Conservation (phyloP, 768 basidiomycete genomes). For the Kockovaella imperatae region DNA sequence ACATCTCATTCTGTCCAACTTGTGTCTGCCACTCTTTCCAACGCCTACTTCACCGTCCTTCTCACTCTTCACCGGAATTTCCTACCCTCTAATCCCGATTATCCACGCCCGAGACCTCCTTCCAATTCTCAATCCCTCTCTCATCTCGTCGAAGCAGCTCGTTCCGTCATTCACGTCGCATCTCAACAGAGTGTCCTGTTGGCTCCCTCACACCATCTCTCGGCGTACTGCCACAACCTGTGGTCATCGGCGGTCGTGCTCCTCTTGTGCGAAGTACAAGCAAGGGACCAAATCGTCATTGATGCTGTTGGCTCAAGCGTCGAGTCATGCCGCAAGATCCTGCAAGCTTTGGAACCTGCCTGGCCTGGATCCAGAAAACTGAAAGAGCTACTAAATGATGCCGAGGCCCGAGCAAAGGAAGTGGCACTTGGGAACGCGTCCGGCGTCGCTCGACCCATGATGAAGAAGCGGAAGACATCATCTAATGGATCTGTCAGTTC, state of each 20-base stretch:
- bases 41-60: constrained; percentile 34
- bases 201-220: constrained; percentile 35
- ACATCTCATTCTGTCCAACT: constrained; percentile 25
- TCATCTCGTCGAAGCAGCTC: constrained; percentile 35
- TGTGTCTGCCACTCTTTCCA: constrained; percentile 29
- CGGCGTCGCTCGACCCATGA: neutral
- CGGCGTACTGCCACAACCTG: constrained; percentile 34
- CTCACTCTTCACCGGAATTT: constrained; percentile 39
- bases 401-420: constrained; percentile 27
- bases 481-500: too few relatives aligned
- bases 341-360: constrained; percentile 34
- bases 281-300: constrained; percentile 33
- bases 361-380: constrained; percentile 38
- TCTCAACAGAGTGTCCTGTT: constrained; percentile 30
- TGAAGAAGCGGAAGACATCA: constrained; percentile 12
- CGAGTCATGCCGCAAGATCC: constrained; percentile 19
- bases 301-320: constrained; percentile 35
- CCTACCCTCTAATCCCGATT: constrained; percentile 31
- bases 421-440: constrained; percentile 2
- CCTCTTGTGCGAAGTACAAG: constrained; percentile 37
- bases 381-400: constrained; percentile 34
- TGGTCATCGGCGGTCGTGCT: constrained; percentile 40
- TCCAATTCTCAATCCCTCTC: constrained; percentile 32
- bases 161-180: constrained; percentile 39
- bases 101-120: constrained; percentile 27